Evolutionary conservation across 805 yeast genomes (phyloP), one percentile per base, ranked within the genome.

Genomic region (Debaryomyces maramus): DNA sequence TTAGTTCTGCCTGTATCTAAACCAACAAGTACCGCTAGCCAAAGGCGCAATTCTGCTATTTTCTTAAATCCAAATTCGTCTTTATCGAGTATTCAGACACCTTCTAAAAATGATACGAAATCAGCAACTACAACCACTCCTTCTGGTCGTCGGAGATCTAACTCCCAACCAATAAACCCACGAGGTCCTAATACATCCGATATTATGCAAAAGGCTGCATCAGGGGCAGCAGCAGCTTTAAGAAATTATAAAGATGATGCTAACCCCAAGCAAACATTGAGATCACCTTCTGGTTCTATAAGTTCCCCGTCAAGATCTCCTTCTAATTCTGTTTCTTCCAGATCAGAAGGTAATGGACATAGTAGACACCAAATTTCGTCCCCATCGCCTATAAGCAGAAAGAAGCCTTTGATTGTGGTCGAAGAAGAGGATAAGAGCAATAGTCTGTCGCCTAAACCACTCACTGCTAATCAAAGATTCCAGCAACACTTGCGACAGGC

Each of bases 401-500:
- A 45, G 21, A 48, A 51, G 14, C 43, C 47, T 24, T 31, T 52
- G 20, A 52, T 49, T 3, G 56, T 51, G 14, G 52, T 53, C n/a
- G 60, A 53, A 34, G 49, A 45, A 32, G 53, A 50, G 13, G 32
- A 36, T 10, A 40, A 28, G 10, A 19, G 18, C 3, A 9, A 30
- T 6, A 15, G 38, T 3, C 27, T 17, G 6, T 34, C 19, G 4
- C 20, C 24, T 11, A 15, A 58, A 50, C 31, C 21, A 39, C 41
- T 67, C 19, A 63, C 64, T 6, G 73, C 74, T 1, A 60, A 58
- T 31, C 72, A 68, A 40, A 53, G 70, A 32, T 56, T 69, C 13
- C 73, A 67, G 39, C 61, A 55, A 32, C 73, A 68, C 45, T 44
- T 70, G 19, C 48, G 63, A 31, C 58, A 66, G 33, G 73, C 70